Percentiles rank a stretch among this genome's conserved stretches.
phyloP scores from a whole-genome alignment of 352 stramenopile genomes.

The Phytophthora niederhauseri region DNA sequence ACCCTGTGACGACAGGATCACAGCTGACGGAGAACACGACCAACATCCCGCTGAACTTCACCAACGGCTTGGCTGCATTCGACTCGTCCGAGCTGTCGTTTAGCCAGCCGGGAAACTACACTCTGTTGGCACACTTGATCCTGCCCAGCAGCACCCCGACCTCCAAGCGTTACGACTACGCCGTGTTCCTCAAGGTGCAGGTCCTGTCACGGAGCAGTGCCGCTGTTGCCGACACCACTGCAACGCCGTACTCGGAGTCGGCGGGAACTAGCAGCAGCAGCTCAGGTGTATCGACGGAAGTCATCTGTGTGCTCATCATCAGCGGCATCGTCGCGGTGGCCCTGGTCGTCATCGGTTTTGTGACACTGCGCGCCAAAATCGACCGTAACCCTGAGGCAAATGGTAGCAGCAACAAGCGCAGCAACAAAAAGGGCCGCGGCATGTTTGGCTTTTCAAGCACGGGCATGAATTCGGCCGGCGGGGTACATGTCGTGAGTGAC shows the following conservation, averaged over 20 bases:
- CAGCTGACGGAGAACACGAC: conserved; percentile 53
- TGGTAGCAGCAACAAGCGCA: conserved; percentile 20
- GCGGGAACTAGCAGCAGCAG: conserved; percentile 25
- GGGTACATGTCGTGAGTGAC: conserved; percentile 34
- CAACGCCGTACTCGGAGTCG: conserved; percentile 42
- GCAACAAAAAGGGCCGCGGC: conserved; percentile 31
- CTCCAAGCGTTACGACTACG: conserved; percentile 69
- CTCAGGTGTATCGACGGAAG: conserved; percentile 60
- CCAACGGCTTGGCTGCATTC: conserved; percentile 49
- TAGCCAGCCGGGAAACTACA: conserved; percentile 49
- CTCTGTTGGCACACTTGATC: conserved; percentile 66
- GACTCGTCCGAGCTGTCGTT: conserved; percentile 66
- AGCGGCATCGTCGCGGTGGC: conserved; percentile 70
- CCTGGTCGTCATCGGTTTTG: conserved; percentile 67
- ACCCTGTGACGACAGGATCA: conserved; percentile 54
- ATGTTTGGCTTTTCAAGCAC: conserved; percentile 47
- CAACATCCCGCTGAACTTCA: conserved; percentile 65
- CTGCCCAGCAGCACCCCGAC: conserved; percentile 51
- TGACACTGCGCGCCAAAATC: conserved; percentile 60
- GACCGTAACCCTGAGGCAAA: conserved; percentile 31
- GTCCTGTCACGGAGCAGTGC: conserved; percentile 34
- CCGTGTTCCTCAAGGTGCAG: conserved; percentile 55
- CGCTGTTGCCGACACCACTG: conserved; percentile 34
- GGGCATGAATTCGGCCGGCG: conserved; percentile 30
- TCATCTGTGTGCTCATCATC: conserved; percentile 73